Percentiles rank a stretch among this genome's conserved stretches.
Conservation (phyloP, 495 filamentous ascomycete genomes). For the Xylaria bambusicola region DNA sequence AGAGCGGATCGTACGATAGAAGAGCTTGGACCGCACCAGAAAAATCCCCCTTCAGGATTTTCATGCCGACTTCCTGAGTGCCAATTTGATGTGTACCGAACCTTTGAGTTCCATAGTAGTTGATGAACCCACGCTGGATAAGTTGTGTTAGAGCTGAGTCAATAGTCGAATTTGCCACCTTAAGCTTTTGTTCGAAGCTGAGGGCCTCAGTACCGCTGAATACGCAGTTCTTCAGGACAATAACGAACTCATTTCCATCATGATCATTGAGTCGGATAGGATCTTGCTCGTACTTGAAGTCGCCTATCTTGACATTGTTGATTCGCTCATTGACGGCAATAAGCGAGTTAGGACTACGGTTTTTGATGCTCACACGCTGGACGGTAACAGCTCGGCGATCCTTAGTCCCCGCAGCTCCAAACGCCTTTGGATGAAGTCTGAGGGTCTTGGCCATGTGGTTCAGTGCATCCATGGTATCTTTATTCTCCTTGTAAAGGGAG, state of each 20-base stretch:
- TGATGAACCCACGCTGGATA: slow-evolving; percentile 75
- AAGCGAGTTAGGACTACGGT: slow-evolving; percentile 64
- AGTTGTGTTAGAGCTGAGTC: slow-evolving; percentile 56
- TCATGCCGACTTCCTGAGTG: slow-evolving; percentile 79
- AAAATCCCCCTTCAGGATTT: slow-evolving; percentile 79
- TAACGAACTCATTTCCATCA: slow-evolving; percentile 84
- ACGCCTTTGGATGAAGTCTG: slow-evolving; percentile 65
- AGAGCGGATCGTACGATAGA: slow-evolving; percentile 61
- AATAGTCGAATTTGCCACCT: slow-evolving; percentile 37
- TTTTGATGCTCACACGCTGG: slow-evolving; percentile 75
- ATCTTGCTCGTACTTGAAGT: slow-evolving; percentile 71
- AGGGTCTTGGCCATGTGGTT: slow-evolving; percentile 68
- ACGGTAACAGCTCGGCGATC: slow-evolving; percentile 86
- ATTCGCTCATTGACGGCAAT: slow-evolving; percentile 63
- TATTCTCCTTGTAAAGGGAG: slow-evolving; percentile 95
- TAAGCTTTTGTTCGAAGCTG: slow-evolving; percentile 40
- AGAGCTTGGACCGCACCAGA: slow-evolving; percentile 75
- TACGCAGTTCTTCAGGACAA: slow-evolving; percentile 81
- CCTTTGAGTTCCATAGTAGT: slow-evolving; percentile 94
- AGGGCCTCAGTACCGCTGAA: slow-evolving; percentile 48
- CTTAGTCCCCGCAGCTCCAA: slow-evolving; percentile 92
- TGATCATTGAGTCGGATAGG: slow-evolving; percentile 81
- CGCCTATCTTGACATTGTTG: slow-evolving; percentile 65
- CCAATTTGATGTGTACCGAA: slow-evolving; percentile 84
- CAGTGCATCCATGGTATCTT: slow-evolving; percentile 93